phyloP scores from a whole-genome alignment of 257 asterid genomes.

The Petunia secreta region DNA sequence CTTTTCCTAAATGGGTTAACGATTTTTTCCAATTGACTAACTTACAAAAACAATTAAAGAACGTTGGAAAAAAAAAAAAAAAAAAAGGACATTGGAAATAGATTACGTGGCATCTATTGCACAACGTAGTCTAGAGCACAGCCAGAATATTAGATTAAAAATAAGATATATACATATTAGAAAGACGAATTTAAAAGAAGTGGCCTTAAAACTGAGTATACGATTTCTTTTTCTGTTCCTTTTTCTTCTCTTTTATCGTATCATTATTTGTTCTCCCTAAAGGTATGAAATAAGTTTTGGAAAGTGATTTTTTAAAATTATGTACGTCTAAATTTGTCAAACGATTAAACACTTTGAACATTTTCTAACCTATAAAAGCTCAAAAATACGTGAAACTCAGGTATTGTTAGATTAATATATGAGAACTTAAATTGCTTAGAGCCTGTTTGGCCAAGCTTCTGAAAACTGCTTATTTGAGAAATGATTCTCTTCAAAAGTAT shows the following conservation, averaged over 20 bases:
- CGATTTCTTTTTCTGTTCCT: neutral
- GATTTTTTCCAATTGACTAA: conserved; percentile 7
- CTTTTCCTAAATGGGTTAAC: neutral
- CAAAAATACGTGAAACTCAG: neutral
- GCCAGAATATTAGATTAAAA: conserved; percentile 15
- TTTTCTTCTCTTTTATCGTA: neutral
- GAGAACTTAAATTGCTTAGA: neutral
- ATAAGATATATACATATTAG: neutral
- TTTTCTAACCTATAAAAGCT: neutral
- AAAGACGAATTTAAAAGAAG: neutral
- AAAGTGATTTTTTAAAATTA: neutral
- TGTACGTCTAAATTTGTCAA: neutral
- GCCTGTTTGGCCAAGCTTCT: too few relatives aligned
- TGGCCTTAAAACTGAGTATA: neutral
- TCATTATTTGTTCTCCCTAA: neutral
- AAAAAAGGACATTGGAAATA: neutral
- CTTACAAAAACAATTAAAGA: conserved; percentile 11
- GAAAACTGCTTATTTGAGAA: too few relatives aligned
- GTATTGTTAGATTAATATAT: neutral
- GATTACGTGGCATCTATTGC: neutral
- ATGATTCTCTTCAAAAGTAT: too few relatives aligned
- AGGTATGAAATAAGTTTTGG: neutral
- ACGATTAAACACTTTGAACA: neutral
- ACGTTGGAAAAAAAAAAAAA: neutral
- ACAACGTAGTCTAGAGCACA: conserved; percentile 10